These are phyloP conservation scores for Ambrosiella beaveri DNA, from an alignment of 2,329 filamentous ascomycete genomes.

Conservation along the genomic window DNA sequence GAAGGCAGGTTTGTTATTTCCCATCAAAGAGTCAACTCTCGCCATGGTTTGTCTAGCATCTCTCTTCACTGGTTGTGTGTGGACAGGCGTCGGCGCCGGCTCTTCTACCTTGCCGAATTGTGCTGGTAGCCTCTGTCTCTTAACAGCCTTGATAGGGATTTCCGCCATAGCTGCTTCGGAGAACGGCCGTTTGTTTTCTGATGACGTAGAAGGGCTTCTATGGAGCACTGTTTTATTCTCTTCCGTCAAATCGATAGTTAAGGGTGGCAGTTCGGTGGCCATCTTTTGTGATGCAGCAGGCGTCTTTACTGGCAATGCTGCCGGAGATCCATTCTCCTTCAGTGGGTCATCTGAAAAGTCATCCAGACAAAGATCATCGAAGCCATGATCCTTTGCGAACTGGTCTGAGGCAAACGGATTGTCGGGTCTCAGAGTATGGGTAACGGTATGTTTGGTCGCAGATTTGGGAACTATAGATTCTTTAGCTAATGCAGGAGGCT, in stretches of 20 bases:
- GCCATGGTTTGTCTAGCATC: slow-evolving; percentile 1
- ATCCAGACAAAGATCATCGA: slow-evolving; percentile 9
- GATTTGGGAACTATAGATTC: neutral
- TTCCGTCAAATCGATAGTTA: neutral
- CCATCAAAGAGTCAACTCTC: neutral
- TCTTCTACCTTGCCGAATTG: neutral
- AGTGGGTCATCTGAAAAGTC: slow-evolving; percentile 12
- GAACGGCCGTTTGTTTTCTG: neutral
- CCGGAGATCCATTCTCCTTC: slow-evolving; percentile 4
- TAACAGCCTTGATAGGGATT: slow-evolving; percentile 6
- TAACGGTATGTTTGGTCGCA: too few relatives aligned
- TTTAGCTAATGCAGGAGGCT: neutral
- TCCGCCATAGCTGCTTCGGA: neutral
- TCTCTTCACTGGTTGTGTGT: neutral
- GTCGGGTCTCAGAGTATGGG: too few relatives aligned
- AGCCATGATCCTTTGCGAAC: slow-evolving; percentile 11
- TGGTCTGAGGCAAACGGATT: neutral
- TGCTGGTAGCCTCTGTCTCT: slow-evolving; percentile 5
- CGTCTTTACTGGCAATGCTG: slow-evolving; percentile 4
- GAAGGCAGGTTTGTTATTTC: neutral
- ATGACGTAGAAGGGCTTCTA: neutral
- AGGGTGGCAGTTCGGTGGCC: slow-evolving; percentile 2
- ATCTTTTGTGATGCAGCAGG: slow-evolving; percentile 2
- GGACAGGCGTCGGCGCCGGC: neutral
- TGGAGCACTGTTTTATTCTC: neutral